These are phyloP conservation scores for Incumbomyces delicatus DNA, from an alignment of 2,329 filamentous ascomycete species.

Conservation along the genomic window DNA sequence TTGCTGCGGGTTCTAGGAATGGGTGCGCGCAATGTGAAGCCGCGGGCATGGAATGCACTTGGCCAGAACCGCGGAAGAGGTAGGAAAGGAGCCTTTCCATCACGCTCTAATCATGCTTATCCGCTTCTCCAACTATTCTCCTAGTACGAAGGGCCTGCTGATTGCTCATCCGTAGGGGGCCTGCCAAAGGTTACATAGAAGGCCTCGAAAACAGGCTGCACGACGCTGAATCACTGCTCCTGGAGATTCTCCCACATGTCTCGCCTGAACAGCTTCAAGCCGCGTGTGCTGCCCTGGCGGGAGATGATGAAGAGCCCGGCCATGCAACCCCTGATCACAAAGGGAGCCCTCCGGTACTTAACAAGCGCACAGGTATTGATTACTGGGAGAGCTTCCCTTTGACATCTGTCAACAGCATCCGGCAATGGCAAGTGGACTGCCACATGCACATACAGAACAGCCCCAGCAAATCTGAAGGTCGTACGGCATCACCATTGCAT, in stretches of 20 bases:
- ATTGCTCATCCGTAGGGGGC: slow-evolving; percentile 27
- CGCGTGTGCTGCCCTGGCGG: slow-evolving; percentile 15
- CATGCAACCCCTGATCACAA: slow-evolving; percentile 13
- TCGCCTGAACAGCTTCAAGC: slow-evolving; percentile 25
- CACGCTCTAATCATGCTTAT: neutral
- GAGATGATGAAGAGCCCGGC: slow-evolving; percentile 5
- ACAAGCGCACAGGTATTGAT: slow-evolving; percentile 27
- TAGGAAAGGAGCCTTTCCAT: slow-evolving; percentile 12
- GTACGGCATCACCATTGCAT: too few relatives aligned
- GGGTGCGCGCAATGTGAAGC: slow-evolving; percentile 28
- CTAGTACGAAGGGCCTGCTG: neutral
- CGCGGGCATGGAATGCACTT: slow-evolving; percentile 27
- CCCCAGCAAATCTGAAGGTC: neutral
- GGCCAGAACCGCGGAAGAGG: slow-evolving; percentile 32
- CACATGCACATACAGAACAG: slow-evolving; percentile 6
- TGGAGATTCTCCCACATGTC: slow-evolving; percentile 29
- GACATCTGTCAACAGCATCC: slow-evolving; percentile 25
- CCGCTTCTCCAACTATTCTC: neutral
- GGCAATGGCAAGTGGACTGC: slow-evolving; percentile 29
- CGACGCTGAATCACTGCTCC: slow-evolving; percentile 32
- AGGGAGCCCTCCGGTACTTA: slow-evolving; percentile 15
- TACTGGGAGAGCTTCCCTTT: slow-evolving; percentile 31
- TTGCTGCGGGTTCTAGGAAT: slow-evolving; percentile 15
- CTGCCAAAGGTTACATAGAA: slow-evolving; percentile 39
- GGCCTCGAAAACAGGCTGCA: slow-evolving; percentile 34